Base-by-base conservation (phyloP, 208 protist species). In the Naegleria lovaniensis region DNA sequence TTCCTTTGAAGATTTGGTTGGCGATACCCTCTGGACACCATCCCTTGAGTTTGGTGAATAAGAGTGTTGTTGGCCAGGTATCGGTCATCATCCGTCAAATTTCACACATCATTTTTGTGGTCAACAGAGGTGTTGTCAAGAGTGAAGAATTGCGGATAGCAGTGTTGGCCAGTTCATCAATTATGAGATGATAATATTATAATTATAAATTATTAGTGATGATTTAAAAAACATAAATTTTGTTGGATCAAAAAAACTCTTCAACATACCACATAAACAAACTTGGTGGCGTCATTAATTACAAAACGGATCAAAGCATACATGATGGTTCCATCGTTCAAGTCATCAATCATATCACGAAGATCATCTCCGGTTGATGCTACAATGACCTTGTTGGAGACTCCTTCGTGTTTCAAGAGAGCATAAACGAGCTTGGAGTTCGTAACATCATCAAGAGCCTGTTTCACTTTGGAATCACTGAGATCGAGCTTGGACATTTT, bases 21-120 rank as follows among this genome's bases (percentile, higher is more conserved):
- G 83, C 39, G 48, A 85, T 48, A 85, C 83, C 83, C 25, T 85
- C 83, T 48, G 83, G 83, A 85, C 83, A 85, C 29, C 38, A 85
- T 33, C 39, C 33, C 33, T 25, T 0, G 6, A 29, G 5, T n/a
- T n/a, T 22, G 11, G 55, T 67, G 3, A 29, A 29, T 29, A 67
- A 67, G 4, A 9, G 43, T 7, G 7, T 48, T 1, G 43, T 9
- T 48, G 1, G 43, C 43, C 1, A 48, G 43, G 43, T 48, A 48
- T 48, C 43, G 7, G 7, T 7, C 43, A 48, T 48, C 43, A 48
- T 7, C 1, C 43, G 43, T 67, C 22, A 67, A 67, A 67, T 67
- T 67, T 29, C 55, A 67, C 55, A 67, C 55, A 67, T 29, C 11
- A 67, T 67, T 29, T 1, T 67, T 67, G 19, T 67, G 19, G 22